Evolutionary conservation across 768 basidiomycete species (phyloP).

Genomic region (Rhizopogon vinicolor): DNA sequence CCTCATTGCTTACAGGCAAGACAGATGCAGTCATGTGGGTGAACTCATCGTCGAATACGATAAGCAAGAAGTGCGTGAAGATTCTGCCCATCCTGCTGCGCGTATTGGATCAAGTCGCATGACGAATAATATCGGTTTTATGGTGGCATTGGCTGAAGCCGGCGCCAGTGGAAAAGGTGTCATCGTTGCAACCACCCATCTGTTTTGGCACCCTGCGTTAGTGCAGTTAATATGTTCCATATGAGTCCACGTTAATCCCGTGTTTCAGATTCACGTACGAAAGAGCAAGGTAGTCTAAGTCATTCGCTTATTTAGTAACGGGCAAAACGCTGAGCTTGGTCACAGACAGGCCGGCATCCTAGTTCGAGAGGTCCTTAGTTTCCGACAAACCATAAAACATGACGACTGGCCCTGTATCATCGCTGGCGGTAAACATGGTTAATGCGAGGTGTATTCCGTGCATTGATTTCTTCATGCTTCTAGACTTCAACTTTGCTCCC

Average conservation of each 20-base stretch:
- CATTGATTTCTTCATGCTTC: neutral
- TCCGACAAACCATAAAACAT: slow-evolving; percentile 41
- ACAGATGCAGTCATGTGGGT: slow-evolving; percentile 41
- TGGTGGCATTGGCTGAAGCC: slow-evolving; percentile 59
- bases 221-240: slow-evolving; percentile 15
- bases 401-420: slow-evolving; percentile 75
- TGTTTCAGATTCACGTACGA: slow-evolving; percentile 60
- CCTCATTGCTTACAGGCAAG: slow-evolving; percentile 67
- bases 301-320: neutral
- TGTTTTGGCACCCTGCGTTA: slow-evolving; percentile 93
- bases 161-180: slow-evolving; percentile 45
- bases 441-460: neutral
- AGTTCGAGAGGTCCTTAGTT: slow-evolving; percentile 54
- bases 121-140: slow-evolving; percentile 77
- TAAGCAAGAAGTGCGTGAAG: slow-evolving; percentile 44
- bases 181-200: slow-evolving; percentile 83
- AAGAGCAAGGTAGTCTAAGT: slow-evolving; percentile 51
- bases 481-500: slow-evolving; percentile 91
- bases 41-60: slow-evolving; percentile 66
- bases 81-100: slow-evolving; percentile 24
- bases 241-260: neutral
- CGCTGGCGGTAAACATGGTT: slow-evolving; percentile 60
- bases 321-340: neutral
- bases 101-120: slow-evolving; percentile 56
- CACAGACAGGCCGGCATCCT: slow-evolving; percentile 75